Evolutionary conservation across 2,329 filamentous ascomycete species (phyloP), one percentile per base, ranked within the genome.

Genomic region (Blastomyces parvus): DNA sequence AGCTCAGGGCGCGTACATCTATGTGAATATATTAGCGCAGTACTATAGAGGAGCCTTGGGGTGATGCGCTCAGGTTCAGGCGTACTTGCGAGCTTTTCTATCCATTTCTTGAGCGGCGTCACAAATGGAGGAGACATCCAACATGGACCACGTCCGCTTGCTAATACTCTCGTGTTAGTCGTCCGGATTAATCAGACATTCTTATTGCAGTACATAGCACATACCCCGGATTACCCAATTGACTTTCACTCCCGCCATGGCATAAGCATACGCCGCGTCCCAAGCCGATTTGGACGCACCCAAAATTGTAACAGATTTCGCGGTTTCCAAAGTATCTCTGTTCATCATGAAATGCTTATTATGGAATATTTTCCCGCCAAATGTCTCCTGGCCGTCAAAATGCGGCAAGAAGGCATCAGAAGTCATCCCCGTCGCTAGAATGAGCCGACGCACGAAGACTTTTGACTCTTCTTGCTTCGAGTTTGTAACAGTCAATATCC

Each of bases 31-130:
- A 22, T 46, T 46, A 46, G 40, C 25, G 6, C 22, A 46, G 14
- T 14, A 40, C 5, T n/a, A 14, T 46, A 14, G 17, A 22, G 48
- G 44, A 25, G n/a, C 0, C 36, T 27, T 5, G 27, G 30, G 19
- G 27, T 55, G 52, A 36, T 55, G 27, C 19, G 22, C 48, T 22
- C 22, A 27, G 48, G 25, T 42, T 9, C 36, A 42, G n/a, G 19
- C 57, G 14, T 59, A 59, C 57, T 82, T 3, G 87, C 81, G 4
- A 91, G 80, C 68, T 87, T 84, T 73, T 91, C 88, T 0, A 90
- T 76, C 81, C 84, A 85, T 64, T 81, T 82, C 71, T 86, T 86
- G n/a, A 88, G 70, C 0, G 86, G 86, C 0, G 87, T 88, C 19
- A 89, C 85, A 62, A 84, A 85, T 1, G 82, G 74, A 0, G 83